Base-by-base conservation (phyloP, 371 early-diverging fungal species). In the Apophysomyces trapeziformis region DNA sequence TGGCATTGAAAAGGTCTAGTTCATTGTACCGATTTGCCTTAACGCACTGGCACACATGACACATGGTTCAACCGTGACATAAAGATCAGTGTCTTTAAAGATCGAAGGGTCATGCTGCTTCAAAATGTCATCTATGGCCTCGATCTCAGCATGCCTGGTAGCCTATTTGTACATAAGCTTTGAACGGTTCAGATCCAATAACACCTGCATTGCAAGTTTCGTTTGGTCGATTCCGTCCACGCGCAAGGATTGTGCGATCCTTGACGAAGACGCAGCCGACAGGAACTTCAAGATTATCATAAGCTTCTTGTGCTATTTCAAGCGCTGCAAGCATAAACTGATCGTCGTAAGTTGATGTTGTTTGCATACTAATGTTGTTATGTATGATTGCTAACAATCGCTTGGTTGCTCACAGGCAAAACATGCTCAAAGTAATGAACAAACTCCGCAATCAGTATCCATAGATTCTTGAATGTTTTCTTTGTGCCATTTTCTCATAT, bases 51-150 rank as follows among this genome's bases (percentile, higher is more conserved):
- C 94, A 68, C 99, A 99, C 99, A 99, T 99, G 4, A 99, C 87
- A 76, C 99, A 99, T 3, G 99, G 99, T 78, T 99, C 99, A 1
- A 99, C 96, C 0, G 99, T 99, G 11, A 99, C 96, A 77, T 96
- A 99, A 36, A 99, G 75, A 67, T 89, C 88, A 56, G 88, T 80
- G 38, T 82, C 54, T 26, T 66, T 50, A 68, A 96, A 91, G 7
- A 90, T 70, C 7, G 64, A 58, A 14, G 62, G 41, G 43, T 60
- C 59, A 43, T 82, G 75, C 14, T 80, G 64, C 26, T 72, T 66
- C 35, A 92, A 69, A 67, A 96, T 90, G 45, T 84, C 70, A 70
- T 96, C 95, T 37, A 97, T 94, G 0, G 94, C 97, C 43, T 90
- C 94, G 38, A 95, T 85, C 76, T 98, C 97, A 21, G 97, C 97